Base-by-base conservation (phyloP, 2,329 filamentous ascomycete genomes). In the Hortaea werneckii region DNA sequence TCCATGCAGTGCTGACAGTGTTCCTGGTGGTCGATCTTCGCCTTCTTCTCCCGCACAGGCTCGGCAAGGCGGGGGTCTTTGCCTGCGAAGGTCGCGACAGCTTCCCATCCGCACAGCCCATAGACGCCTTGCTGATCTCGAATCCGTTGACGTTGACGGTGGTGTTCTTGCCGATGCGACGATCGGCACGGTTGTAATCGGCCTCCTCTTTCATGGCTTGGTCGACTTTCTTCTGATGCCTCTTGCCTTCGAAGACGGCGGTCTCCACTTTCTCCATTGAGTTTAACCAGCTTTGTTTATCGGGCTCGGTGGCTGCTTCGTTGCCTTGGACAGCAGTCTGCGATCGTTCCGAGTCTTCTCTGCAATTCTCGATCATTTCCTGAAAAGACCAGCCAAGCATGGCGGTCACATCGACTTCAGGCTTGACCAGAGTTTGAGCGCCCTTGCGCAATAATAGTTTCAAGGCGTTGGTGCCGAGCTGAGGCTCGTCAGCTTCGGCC, bases 301-400 rank as follows among this genome's bases (percentile, higher is more conserved):
- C 72, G 5, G 70, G 64, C 39, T 60, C 13, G 60, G 55, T n/a
- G 10, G 8, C 39, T 35, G 32, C 32, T 2, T 35, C 9, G 8
- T 9, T 20, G 44, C 44, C 2, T 29, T 5, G 6, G 26, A 6
- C 20, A 39, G 9, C 44, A 49, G 59, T 45, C 12, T 64, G 59
- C 12, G 67, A 53, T 44, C 74, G 71, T 1, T 67, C 59, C 5
- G 71, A 66, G 43, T 72, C 68, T 50, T 77, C 75, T 42, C 72
- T 74, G 55, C 74, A 78, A 46, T 75, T 75, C 13, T 70, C 65
- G 29, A 78, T 60, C 48, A 73, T 75, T 0, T 72, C 76, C 1
- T 71, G 63, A 58, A 74, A 73, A 46, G 77, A 70, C 76, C 77
- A 80, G n/a, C 64, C 67, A 0, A 78, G 57, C 72, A 80, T 78